Conservation (phyloP, 2,329 filamentous ascomycete species). For the Zalaria sp. region DNA sequence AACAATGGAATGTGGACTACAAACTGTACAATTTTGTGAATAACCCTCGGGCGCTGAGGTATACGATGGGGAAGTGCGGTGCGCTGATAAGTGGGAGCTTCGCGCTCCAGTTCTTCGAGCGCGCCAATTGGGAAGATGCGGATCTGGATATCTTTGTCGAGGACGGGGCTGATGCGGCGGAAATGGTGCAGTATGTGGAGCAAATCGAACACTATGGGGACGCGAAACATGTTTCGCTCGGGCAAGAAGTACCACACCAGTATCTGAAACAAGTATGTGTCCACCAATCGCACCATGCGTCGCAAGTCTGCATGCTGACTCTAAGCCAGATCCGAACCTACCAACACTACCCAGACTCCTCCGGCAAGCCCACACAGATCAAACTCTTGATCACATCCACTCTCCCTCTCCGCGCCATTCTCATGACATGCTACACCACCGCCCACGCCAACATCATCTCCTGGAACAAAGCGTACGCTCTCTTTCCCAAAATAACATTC, state of each 20-base stretch:
- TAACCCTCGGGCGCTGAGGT: slow-evolving; percentile 1
- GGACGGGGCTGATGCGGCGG: slow-evolving; percentile 2
- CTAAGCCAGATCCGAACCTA: slow-evolving; percentile 1
- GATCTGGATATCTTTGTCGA: slow-evolving; percentile 3
- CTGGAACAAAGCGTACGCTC: slow-evolving; percentile 5
- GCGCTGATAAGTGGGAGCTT: slow-evolving; percentile 5
- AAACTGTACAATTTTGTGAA: slow-evolving; percentile 3
- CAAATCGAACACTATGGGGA: neutral
- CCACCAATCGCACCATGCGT: no score
- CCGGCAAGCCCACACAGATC: slow-evolving; percentile 1
- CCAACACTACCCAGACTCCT: neutral
- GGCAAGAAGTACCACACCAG: neutral
- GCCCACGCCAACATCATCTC: slow-evolving; percentile 5
- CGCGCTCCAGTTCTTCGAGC: slow-evolving; percentile 4
- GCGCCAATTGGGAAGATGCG: slow-evolving; percentile 1
- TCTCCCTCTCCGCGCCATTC: slow-evolving; percentile 1
- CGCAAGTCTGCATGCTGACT: neutral
- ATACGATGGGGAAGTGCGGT: slow-evolving; percentile 1
- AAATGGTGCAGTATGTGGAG: slow-evolving; percentile 1
- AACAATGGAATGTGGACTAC: slow-evolving; percentile 4
- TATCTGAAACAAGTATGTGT: neutral
- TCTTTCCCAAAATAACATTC: slow-evolving; percentile 5
- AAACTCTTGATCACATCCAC: slow-evolving; percentile 1
- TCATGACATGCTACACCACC: slow-evolving; percentile 2
- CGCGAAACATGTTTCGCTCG: neutral